Base-by-base conservation (phyloP, 345 rosid species). In the Anastatica hierochuntica region DNA sequence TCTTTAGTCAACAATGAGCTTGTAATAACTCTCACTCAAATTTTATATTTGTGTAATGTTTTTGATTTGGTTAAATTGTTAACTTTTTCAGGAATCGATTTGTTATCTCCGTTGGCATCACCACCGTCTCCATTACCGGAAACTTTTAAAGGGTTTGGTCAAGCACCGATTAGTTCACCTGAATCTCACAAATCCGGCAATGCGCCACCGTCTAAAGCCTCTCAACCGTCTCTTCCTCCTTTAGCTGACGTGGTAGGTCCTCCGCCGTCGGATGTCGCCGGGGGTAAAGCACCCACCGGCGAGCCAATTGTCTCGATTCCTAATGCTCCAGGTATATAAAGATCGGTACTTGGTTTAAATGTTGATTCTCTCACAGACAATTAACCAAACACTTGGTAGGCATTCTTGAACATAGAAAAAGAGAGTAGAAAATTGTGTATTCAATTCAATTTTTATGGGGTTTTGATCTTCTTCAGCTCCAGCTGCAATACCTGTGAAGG, bases 91-190 rank as follows among this genome's bases (percentile, higher is more conserved):
- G 75, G 75, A 35, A 49, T 46, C 3, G 56, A 49, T 37, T 63
- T 54, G 46, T n/a, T 47, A 38, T 27, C 72, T 29, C 66, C 74
- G 4, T 66, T 47, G 35, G 67, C 68, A 21, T 64, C 55, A 40
- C 73, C 81, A 53, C 70, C 77, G 43, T 57, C 76, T 33, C 68
- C 77, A 15, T 56, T 46, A 58, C 71, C 83, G 41, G 73, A 52
- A 34, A 48, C 54, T 26, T 47, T 63, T 4, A 11, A 59, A 62
- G 85, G 77, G 59, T 51, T 46, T 30, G 69, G 38, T 30, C 88
- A 72, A 60, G 63, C 53, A 17, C 92, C 83, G 4, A 52, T 37
- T 40, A 51, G 46, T 56, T 65, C 75, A 20, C 35, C 51, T 17
- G 60, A 69, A 67, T 47, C 71, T 35, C 64, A 74, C 20, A 68